Percentiles rank a stretch among this genome's conserved stretches.
Conservation (phyloP, 345 rosid genomes). For the Gossypium mustelinum region DNA sequence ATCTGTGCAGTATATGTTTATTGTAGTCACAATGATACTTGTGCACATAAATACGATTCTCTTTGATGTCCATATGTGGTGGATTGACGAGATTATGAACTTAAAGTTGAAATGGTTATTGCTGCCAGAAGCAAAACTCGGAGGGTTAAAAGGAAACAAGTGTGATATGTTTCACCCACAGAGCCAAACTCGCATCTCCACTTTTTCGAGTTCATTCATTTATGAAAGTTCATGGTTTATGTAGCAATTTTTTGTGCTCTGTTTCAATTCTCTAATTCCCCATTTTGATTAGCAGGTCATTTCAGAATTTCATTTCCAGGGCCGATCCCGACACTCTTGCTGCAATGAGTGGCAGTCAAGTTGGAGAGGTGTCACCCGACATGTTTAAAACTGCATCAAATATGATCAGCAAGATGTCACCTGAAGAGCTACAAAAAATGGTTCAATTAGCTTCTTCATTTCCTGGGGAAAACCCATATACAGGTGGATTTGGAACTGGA, state of each 20-base stretch:
- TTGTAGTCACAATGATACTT: background rate
- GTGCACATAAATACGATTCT: background rate
- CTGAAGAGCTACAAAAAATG: constrained; percentile 86
- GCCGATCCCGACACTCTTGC: constrained; percentile 69
- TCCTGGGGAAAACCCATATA: constrained; percentile 46
- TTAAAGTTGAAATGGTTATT: background rate
- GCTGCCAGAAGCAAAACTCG: background rate
- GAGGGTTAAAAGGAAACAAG: background rate
- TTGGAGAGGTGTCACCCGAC: constrained; percentile 71
- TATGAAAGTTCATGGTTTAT: background rate
- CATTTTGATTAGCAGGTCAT: constrained; percentile 45
- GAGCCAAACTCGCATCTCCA: background rate
- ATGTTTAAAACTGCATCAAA: constrained; percentile 78
- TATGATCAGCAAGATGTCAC: constrained; percentile 88
- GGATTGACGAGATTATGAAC: background rate
- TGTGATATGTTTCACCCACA: background rate
- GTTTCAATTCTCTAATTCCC: background rate
- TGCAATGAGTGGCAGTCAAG: constrained; percentile 65
- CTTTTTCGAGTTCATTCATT: background rate
- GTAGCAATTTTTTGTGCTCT: background rate
- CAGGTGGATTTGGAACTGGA: constrained; percentile 40
- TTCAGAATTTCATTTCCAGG: constrained; percentile 71
- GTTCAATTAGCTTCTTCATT: constrained; percentile 74
- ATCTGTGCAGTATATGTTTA: background rate
- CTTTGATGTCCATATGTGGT: background rate